Base-by-base conservation (phyloP, 371 early-diverging fungal species). In the Mortierella sp. region DNA sequence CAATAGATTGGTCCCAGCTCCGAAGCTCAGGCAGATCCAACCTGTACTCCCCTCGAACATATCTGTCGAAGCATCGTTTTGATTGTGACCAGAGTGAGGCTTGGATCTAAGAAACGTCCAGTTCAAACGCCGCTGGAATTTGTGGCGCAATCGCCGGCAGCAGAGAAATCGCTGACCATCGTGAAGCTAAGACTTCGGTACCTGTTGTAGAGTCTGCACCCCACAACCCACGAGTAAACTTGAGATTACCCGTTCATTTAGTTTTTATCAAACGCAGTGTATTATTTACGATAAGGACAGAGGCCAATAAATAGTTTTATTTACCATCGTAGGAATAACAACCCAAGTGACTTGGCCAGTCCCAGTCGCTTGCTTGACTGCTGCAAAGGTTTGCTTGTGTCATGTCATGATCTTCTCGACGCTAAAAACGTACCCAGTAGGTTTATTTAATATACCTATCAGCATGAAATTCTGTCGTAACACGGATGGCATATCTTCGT, bases 101-200 rank as follows among this genome's bases (percentile, higher is more conserved):
- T 82, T 74, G 0, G 58, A 53, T 10, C 79, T 62, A 21, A 67
- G 60, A 38, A 70, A 84, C 0, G 90, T 90, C 91, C 91, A 0
- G 83, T 63, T 8, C 89, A 88, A 28, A 93, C 84, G 11, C 94
- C 94, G 62, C 7, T 36, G 47, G 93, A 67, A 69, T 88, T 93
- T 15, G 85, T 86, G 8, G 91, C 91, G 72, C 94, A 94, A 63
- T 93, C 94, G 48, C 91, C 92, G 55, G 88, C 91, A 4, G 94
- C 94, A 6, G 92, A 92, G 72, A 91, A 94, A 69, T 94, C 94
- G 40, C 93, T 93, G 0, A 91, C 90, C 79, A 94, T 88, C 1
- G 91, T 91, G 5, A 88, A 88, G 0, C 86, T 90, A 40, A 85
- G 21, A 47, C 63, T 60, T 67, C 50, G 2, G 60, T 65, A 53